A percentile compares a stretch with the other conserved stretches of the same genome.
Conservation (phyloP, 176 grass and related monocot species). For the Phoenix roebelenii region DNA sequence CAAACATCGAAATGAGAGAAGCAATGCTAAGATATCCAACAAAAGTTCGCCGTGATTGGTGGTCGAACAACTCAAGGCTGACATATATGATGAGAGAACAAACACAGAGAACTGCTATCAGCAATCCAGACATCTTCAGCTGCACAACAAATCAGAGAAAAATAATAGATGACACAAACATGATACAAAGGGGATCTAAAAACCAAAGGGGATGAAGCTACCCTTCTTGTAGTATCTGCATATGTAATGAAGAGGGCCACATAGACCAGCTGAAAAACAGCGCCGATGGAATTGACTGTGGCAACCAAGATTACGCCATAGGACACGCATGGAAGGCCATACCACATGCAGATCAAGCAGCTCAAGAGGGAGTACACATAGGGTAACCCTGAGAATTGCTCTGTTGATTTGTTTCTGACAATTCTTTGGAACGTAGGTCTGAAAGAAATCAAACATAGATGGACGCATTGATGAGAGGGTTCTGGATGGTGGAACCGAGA, state of each 20-base stretch:
- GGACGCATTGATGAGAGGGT: background rate
- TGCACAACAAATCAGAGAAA: constrained; percentile 23
- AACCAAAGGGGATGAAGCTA: background rate
- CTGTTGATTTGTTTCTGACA: constrained; percentile 61
- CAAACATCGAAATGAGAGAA: constrained; percentile 92
- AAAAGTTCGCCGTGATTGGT: constrained; percentile 42
- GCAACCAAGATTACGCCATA: constrained; percentile 70
- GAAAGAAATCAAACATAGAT: constrained; percentile 4
- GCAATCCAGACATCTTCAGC: constrained; percentile 58
- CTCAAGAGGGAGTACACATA: constrained; percentile 94
- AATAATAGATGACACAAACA: background rate
- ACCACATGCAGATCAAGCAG: constrained; percentile 95
- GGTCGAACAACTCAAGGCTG: constrained; percentile 56
- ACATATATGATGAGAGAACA: constrained; percentile 48
- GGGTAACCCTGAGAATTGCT: constrained; percentile 87
- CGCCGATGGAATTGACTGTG: constrained; percentile 81
- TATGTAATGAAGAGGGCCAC: constrained; percentile 53
- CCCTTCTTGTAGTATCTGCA: constrained; percentile 49
- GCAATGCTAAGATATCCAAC: constrained; percentile 84
- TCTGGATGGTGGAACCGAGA: background rate
- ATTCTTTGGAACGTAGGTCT: constrained; percentile 92
- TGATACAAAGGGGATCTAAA: background rate
- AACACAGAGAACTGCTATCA: constrained; percentile 32
- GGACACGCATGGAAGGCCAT: constrained; percentile 76
- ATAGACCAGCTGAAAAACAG: constrained; percentile 79